Conservation (phyloP, 2,329 filamentous ascomycete genomes). For the Emmonsia crescens region DNA sequence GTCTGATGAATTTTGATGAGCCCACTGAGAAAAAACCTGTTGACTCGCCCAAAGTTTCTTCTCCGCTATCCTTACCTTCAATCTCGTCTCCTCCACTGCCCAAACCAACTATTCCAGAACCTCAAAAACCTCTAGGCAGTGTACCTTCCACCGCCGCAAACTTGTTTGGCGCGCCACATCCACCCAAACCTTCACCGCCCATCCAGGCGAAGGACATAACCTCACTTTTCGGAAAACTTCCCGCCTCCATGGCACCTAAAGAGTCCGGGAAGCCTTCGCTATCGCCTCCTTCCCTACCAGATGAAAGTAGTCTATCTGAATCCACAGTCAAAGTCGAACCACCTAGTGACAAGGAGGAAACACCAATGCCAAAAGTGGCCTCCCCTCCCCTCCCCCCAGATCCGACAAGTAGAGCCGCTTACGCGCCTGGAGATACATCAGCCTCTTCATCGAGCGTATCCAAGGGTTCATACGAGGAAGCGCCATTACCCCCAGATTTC, state of each 20-base stretch:
- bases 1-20: constrained; percentile 23
- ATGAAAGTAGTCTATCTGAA: constrained; percentile 21
- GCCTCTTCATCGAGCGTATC: constrained; percentile 36
- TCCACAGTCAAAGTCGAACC: constrained; percentile 26
- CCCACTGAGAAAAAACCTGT: constrained; percentile 9
- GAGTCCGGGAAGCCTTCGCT: constrained; percentile 19
- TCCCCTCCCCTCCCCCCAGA: constrained; percentile 38
- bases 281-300: constrained; percentile 23
- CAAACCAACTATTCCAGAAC: background rate
- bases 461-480: constrained; percentile 31
- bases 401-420: constrained; percentile 35
- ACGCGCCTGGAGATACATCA: constrained; percentile 40
- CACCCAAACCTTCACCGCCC: constrained; percentile 16
- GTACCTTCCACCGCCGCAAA: background rate
- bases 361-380: constrained; percentile 22
- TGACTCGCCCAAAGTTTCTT: background rate
- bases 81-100: background rate
- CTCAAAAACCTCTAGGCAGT: background rate
- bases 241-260: constrained; percentile 21
- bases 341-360: constrained; percentile 20
- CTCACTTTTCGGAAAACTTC: constrained; percentile 9
- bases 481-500: constrained; percentile 24
- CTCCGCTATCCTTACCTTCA: constrained; percentile 3
- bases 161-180: background rate
- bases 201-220: background rate